Base-by-base conservation (phyloP, 208 protist genomes). In the Crithidia sp. region DNA sequence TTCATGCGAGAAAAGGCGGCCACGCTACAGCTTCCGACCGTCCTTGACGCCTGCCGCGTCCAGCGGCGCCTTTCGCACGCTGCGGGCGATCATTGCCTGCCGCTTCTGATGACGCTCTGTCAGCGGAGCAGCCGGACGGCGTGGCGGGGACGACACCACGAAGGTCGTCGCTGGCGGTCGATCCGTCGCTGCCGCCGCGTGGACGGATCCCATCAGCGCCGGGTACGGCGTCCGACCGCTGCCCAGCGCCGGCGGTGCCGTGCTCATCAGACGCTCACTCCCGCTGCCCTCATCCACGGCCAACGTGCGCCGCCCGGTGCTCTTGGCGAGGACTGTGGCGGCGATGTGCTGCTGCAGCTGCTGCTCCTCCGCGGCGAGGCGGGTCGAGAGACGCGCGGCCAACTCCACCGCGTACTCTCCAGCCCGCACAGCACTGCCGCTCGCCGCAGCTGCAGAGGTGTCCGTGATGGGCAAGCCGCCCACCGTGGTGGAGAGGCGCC, bases 71-170 rank as follows among this genome's bases (percentile, higher is more conserved):
- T 76, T 73, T 10, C 82, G 82, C 17, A 89, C 65, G 49, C 84
- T 89, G 66, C 82, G 78, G 9, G 68, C 62, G 14, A 89, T 83
- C 84, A 89, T 89, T 62, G 43, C 62, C 37, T 79, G 70, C 41
- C 77, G 76, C 60, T 86, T 82, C 45, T 76, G 54, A 37, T 66
- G 60, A 7, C 75, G 76, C 67, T 84, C 39, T 64, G 78, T 73
- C 66, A 85, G 57, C 13, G 67, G 49, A 14, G 53, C 43, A n/a
- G 37, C 14, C 2, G 66, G 60, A n/a, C 63, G 62, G n/a, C 43
- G 58, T 9, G 76, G 69, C 3, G 67, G 56, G 10, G 57, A 17
- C 6, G 47, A 40, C 2, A 71, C 57, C 17, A 14, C 45, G 41
- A 68, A 74, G 17, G 60, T 52, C 14, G 55, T 57, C 17, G 28